Evolutionary conservation across 192 early-diverging fungal species (phyloP), one percentile per base, ranked within the genome.

Genomic region (Piromyces finnis): DNA sequence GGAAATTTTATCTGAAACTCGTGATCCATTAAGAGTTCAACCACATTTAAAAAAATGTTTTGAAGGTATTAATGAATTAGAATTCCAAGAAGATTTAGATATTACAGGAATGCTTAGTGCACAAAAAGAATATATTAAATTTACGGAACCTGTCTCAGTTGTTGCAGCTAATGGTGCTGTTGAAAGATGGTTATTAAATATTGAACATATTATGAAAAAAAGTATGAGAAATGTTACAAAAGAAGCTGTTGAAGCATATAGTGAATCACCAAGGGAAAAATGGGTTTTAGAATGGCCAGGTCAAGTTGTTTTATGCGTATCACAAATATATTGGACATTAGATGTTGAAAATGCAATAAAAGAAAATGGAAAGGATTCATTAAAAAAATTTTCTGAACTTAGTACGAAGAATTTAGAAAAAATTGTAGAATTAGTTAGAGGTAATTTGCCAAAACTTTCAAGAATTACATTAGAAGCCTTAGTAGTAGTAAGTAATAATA

Each of bases 31-130:
- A 77, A 85, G 89, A 32, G 89, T 90, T 26, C 89, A 90, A 80
- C 89, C 89, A n/a, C 89, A 90, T 78, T 81, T 90, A 12, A 90
- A 90, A 78, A 90, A 90, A 80, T 90, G 89, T 80, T 90, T 90
- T 78, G 89, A 90, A 84, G 89, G 89, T 29, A 83, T 90, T 82
- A 88, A 89, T 82, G 88, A 86, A 80, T 83, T 90, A 27, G 86
- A 90, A 79, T 90, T 90, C 79, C 85, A 87, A 51, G 80, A 81
- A 29, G 88, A 90, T 27, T 79, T 84, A 29, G 89, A 90, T 39
- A 90, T 90, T 51, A 79, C 80, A 16, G 89, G 88, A 32, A 90
- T 90, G 88, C 90, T 86, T 84, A 88, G 87, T 81, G 83, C 84
- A 9, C 86, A 86, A 77, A 90, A 90, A 79, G 89, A 90, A 81